Evolutionary conservation across 306 rosid species (phyloP).

Genomic region (Glycyrrhiza uralensis): DNA sequence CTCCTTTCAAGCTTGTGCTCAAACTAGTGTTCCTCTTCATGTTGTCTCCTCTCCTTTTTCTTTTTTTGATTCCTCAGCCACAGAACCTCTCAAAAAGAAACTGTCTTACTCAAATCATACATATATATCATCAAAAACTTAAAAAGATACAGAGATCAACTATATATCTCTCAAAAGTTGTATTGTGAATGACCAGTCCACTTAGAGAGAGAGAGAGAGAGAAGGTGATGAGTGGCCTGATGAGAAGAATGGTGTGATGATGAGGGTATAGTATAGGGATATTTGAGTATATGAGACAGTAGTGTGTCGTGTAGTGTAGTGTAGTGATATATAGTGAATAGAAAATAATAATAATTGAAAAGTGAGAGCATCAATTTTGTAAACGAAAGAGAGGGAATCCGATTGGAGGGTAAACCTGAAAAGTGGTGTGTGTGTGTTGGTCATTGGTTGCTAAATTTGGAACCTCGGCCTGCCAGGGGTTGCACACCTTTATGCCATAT

Average conservation of each 20-base stretch:
- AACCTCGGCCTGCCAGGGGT: constrained; percentile 57
- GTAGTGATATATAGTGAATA: too few relatives aligned
- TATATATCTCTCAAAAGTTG: constrained; percentile 12
- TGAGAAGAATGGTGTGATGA: constrained; percentile 25
- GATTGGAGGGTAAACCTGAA: constrained; percentile 43
- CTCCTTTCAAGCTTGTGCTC: constrained; percentile 34
- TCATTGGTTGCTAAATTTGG: constrained; percentile 53
- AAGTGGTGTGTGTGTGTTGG: constrained; percentile 52
- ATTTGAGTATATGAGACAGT: constrained; percentile 5
- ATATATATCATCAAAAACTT: not conserved
- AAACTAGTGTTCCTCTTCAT: constrained; percentile 41
- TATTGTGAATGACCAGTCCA: not conserved
- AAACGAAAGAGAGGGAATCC: constrained; percentile 38
- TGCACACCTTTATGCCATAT: constrained; percentile 59
- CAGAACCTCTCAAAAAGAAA: constrained; percentile 30
- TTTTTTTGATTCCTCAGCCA: constrained; percentile 21
- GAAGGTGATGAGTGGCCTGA: constrained; percentile 18
- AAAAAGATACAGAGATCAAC: not conserved
- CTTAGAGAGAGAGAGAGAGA: constrained; percentile 9
- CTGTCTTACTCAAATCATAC: constrained; percentile 36
- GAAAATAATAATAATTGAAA: not conserved
- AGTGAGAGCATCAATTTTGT: constrained; percentile 34
- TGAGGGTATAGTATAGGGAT: constrained; percentile 17
- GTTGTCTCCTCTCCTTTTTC: not conserved
- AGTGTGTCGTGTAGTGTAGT: too few relatives aligned